These are phyloP conservation scores for Xanthoparmelia taractica DNA, from an alignment of 495 filamentous ascomycete genomes.

Conservation along the genomic window DNA sequence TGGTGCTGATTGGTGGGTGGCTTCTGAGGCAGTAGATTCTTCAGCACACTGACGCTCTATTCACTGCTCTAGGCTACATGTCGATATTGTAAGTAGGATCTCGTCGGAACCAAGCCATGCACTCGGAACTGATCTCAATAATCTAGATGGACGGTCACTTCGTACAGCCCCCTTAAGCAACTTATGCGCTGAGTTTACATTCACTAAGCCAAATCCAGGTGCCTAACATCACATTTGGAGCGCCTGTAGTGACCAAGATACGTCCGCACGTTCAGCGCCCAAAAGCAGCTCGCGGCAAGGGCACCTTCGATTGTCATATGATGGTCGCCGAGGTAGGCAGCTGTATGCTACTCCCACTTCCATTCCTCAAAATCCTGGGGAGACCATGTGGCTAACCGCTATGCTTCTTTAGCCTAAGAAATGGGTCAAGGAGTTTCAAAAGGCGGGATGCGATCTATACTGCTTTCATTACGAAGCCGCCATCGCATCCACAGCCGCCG, in stretches of 20 bases:
- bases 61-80: slow-evolving; percentile 41
- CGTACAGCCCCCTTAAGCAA: slow-evolving; percentile 27
- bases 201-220: slow-evolving; percentile 30
- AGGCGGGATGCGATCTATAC: slow-evolving; percentile 92
- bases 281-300: slow-evolving; percentile 52
- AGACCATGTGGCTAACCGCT: slow-evolving; percentile 9
- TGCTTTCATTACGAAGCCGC: slow-evolving; percentile 99
- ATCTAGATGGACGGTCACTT: slow-evolving; percentile 88
- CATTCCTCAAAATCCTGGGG: background rate
- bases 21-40: background rate
- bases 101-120: background rate
- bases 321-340: slow-evolving; percentile 88
- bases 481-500: slow-evolving; percentile 70
- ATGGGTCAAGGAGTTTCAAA: slow-evolving; percentile 92
- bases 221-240: slow-evolving; percentile 94
- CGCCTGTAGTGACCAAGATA: slow-evolving; percentile 89
- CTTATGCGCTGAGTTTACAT: background rate
- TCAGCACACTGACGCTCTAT: background rate
- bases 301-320: slow-evolving; percentile 99
- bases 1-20: slow-evolving; percentile 66
- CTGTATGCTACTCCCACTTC: slow-evolving; percentile 8
- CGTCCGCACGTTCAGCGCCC: slow-evolving; percentile 69
- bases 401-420: slow-evolving; percentile 68
- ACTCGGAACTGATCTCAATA: slow-evolving; percentile 4
- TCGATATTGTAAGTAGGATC: slow-evolving; percentile 28